These are phyloP conservation scores for Pseudogymnoascus sp. DNA, from an alignment of 2,329 filamentous ascomycete species.

Conservation along the genomic window DNA sequence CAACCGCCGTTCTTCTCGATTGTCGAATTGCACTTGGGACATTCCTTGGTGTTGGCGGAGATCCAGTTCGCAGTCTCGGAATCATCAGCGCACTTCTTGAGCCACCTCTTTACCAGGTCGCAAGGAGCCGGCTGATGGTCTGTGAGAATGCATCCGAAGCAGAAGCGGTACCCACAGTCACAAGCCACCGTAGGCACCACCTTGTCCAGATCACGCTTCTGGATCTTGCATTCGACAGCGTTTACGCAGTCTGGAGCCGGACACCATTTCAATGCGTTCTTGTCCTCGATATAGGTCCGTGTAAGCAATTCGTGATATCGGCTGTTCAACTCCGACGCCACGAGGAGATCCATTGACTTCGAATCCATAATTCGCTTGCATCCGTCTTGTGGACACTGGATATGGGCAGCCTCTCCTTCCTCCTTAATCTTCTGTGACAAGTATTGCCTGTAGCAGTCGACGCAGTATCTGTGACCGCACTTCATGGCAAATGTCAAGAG, in stretches of 20 bases:
- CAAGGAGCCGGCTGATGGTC: slow-evolving; percentile 95
- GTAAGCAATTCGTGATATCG: slow-evolving; percentile 82
- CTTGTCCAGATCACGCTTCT: slow-evolving; percentile 75
- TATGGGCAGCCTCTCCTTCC: slow-evolving; percentile 89
- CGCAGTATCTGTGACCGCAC: slow-evolving; percentile 88
- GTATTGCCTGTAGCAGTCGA: slow-evolving; percentile 88
- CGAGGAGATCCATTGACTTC: slow-evolving; percentile 73
- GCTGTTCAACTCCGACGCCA: slow-evolving; percentile 45
- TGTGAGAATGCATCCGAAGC: slow-evolving; percentile 82
- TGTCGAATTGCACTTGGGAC: slow-evolving; percentile 88
- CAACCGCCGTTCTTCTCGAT: slow-evolving; percentile 99
- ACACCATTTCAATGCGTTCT: slow-evolving; percentile 93
- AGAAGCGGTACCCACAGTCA: slow-evolving; percentile 78
- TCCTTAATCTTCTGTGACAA: slow-evolving; percentile 86
- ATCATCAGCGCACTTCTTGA: slow-evolving; percentile 97
- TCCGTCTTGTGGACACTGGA: slow-evolving; percentile 82
- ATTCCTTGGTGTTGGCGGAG: slow-evolving; percentile 97
- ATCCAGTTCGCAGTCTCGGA: slow-evolving; percentile 99
- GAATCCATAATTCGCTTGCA: slow-evolving; percentile 90
- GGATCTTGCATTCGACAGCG: slow-evolving; percentile 80
- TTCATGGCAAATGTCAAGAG: slow-evolving; percentile 87
- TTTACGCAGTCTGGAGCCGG: slow-evolving; percentile 96
- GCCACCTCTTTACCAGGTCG: slow-evolving; percentile 82
- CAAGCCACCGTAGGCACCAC: slow-evolving; percentile 89
- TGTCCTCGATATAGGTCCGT: slow-evolving; percentile 94